phyloP scores from a whole-genome alignment of 495 filamentous ascomycete genomes.

The Neurospora terricola region DNA sequence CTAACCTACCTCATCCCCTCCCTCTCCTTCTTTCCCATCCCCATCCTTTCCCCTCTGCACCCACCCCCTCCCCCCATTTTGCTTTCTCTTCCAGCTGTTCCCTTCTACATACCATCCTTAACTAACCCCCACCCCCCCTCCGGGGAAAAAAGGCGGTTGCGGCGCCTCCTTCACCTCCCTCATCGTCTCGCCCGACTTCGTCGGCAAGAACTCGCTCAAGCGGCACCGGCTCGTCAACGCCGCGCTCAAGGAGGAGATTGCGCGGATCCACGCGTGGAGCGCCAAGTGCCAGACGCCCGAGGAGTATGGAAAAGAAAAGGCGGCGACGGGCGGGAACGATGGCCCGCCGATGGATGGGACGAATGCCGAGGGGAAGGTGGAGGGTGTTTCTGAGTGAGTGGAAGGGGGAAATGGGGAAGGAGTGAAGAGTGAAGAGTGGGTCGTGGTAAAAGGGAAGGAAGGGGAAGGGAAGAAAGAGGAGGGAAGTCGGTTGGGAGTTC shows the following conservation, averaged over 20 bases:
- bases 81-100: no score
- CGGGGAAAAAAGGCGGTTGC: conserved; percentile 59
- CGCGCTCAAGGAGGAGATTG: conserved; percentile 84
- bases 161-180: conserved; percentile 90
- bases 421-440: no score
- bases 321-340: conserved; percentile 17
- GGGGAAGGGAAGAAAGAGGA: neutral
- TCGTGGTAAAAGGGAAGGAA: neutral
- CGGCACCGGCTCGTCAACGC: conserved; percentile 85
- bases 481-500: neutral
- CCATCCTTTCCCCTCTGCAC: neutral
- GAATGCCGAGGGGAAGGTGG: conserved; percentile 25
- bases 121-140: conserved; percentile 1
- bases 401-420: neutral
- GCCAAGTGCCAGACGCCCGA: conserved; percentile 93
- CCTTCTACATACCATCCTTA: neutral
- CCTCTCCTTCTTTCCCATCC: neutral
- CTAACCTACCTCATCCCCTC: neutral
- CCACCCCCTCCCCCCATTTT: neutral
- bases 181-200: conserved; percentile 82
- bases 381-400: conserved; percentile 28
- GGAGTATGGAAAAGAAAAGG: conserved; percentile 72
- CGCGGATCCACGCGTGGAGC: conserved; percentile 95
- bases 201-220: conserved; percentile 76
- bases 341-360: conserved; percentile 35